Evolutionary conservation across 179 eudicot species (phyloP), one percentile per base, ranked within the genome.

Genomic region (Patellifolia procumbens): DNA sequence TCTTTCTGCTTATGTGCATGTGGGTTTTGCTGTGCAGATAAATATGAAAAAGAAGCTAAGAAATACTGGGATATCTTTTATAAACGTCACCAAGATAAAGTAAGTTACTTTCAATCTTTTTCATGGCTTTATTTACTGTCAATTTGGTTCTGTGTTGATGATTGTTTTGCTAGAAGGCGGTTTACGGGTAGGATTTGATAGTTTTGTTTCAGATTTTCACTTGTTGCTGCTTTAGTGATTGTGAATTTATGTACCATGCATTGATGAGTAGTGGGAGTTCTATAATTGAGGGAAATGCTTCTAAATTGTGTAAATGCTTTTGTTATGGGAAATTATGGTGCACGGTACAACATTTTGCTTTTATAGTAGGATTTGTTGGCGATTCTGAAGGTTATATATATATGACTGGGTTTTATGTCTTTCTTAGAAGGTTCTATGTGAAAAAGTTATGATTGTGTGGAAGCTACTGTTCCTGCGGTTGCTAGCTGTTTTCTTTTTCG

Each of bases 1-100:
- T n/a, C 13, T 70, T n/a, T 11, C 31, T 70, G 7, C 24, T 16
- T 3, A 45, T 43, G 1, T 2, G 11, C 61, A 64, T 4, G 15
- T 76, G 73, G 74, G 2, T 72, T 73, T 80, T 28, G 24, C 74
- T 74, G 34, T 74, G 83, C 91, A 94, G 99, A 89, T 2, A 95
- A 95, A 79, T 95, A 95, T 80, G 99, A 95, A 84, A 87, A 79
- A 78, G 99, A 95, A 73, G 99, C 99, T 56, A 91, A 84, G 81
- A 91, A 89, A 87, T 93, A 95, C 74, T 95, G 99, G 99, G 99
- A 95, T 81, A 75, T 89, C 13, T 95, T 95, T 82, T 95, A 95
- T 85, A 95, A 88, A 76, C 97, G 85, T 48, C 99, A 95, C 80
- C 91, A 95, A 78, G 99, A 95, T 75, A 91, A 83, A 82, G 99